Percentiles rank a stretch among this genome's conserved stretches.
Evolutionary conservation across 2,329 filamentous ascomycete genomes (phyloP).

Genomic region (Fusarium sp.): DNA sequence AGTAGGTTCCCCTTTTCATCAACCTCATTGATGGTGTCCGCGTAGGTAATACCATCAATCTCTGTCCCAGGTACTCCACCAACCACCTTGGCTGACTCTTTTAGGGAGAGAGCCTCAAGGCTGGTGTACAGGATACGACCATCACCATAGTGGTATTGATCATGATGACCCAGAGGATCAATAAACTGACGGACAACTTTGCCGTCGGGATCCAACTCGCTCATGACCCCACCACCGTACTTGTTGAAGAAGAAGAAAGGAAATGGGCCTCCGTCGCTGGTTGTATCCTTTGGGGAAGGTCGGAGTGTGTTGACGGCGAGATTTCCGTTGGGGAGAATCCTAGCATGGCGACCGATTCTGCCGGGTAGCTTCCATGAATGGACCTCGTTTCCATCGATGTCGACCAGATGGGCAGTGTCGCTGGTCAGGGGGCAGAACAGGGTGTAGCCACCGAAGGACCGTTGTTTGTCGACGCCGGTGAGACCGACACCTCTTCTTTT

Average conservation of each 20-base stretch:
- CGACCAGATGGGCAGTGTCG: conserved; percentile 40
- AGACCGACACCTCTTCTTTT: conserved; percentile 46
- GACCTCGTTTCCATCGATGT: conserved; percentile 46
- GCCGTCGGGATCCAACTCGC: conserved; percentile 41
- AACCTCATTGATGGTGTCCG: conserved; percentile 47
- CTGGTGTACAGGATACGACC: conserved; percentile 43
- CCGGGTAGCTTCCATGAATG: conserved; percentile 47
- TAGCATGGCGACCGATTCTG: conserved; percentile 44
- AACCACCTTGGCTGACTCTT: conserved; percentile 44
- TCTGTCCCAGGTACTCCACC: conserved; percentile 44
- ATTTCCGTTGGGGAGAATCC: conserved; percentile 45
- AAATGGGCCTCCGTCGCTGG: conserved; percentile 35
- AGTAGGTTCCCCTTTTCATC: conserved; percentile 37
- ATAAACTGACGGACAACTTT: conserved; percentile 44
- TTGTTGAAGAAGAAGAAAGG: conserved; percentile 49
- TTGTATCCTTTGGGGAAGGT: conserved; percentile 12
- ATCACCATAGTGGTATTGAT: conserved; percentile 46
- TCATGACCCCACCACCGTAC: conserved; percentile 47
- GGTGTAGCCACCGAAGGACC: conserved; percentile 45
- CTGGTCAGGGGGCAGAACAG: conserved; percentile 47
- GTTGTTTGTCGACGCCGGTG: conserved; percentile 43
- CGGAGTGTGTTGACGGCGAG: conserved; percentile 47
- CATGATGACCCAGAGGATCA: conserved; percentile 45
- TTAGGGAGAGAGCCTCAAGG: conserved; percentile 42
- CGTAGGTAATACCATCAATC: conserved; percentile 44